Evolutionary conservation across 805 yeast species (phyloP), one percentile per base, ranked within the genome.

Genomic region (Yamadazyma tumulicola): DNA sequence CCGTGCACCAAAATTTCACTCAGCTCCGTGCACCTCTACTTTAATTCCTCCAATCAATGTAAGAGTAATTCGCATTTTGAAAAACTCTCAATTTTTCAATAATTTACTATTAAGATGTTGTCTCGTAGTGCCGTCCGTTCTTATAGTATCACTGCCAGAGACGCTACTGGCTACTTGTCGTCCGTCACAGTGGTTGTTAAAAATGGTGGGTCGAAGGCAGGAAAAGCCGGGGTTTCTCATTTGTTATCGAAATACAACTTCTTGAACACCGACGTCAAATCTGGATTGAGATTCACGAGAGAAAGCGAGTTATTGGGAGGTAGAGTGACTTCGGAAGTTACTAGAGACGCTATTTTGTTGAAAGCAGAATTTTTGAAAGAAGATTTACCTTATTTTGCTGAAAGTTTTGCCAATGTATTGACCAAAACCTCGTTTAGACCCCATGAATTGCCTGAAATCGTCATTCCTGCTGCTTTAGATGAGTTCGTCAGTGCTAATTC

Each of bases 281-380:
- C 96, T 13, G 96, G 93, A 16, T 74, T 93, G 59, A 85, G 97
- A 71, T 73, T 89, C 55, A 84, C 88, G 56, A 85, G 98, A 67
- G 98, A 93, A 69, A 69, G 89, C 33, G 98, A 91, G 70, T 77
- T 93, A 47, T 73, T 91, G 47, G 97, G 98, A 49, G 97, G 96
- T 58, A 65, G 64, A 41, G 76, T 87, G 62, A 56, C 74, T 32
- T 70, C 95, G 29, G 52, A 57, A 38, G 81, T 87, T 50, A 79
- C 85, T 61, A 83, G 96, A 72, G 97, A 93, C 59, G 72, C 81
- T 52, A 76, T 93, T 46, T 77, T 85, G 43, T 75, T 91, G 55
- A 74, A 77, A 48, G 81, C 97, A 41, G 73, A 75, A 50, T 93
- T 93, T 71, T 75, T 91, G 64, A 80, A 81, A 59, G 85, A 84